These are phyloP conservation scores for Elsinoe necatrix DNA, from an alignment of 2,329 filamentous ascomycete genomes.

Conservation along the genomic window DNA sequence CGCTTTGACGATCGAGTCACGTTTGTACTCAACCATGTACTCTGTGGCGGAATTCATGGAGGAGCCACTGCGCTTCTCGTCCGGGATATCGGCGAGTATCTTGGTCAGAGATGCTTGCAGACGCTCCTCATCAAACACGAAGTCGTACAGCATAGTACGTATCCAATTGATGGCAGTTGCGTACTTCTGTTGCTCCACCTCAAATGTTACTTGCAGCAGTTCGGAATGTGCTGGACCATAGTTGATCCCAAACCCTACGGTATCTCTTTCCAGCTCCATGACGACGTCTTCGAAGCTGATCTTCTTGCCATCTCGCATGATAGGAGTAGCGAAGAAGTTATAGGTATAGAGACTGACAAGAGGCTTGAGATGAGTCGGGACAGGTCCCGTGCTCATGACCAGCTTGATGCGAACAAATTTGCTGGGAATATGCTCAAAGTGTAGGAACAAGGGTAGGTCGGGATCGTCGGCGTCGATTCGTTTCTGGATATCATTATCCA, in stretches of 20 bases:
- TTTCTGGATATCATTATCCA: conserved; percentile 62
- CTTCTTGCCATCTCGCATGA: conserved; percentile 64
- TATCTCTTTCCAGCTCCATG: conserved; percentile 82
- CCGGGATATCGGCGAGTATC: conserved; percentile 82
- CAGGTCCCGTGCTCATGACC: conserved; percentile 65
- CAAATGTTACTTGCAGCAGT: conserved; percentile 70
- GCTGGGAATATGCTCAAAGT: conserved; percentile 89
- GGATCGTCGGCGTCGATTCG: conserved; percentile 61
- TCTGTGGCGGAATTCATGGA: conserved; percentile 55
- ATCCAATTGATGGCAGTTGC: conserved; percentile 73
- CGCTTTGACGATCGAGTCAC: conserved; percentile 66
- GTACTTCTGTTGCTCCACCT: conserved; percentile 85
- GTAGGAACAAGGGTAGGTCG: conserved; percentile 74
- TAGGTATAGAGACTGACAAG: conserved; percentile 76
- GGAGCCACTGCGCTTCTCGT: conserved; percentile 78
- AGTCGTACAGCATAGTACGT: conserved; percentile 76
- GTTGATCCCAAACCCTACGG: conserved; percentile 70
- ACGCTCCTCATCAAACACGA: conserved; percentile 69
- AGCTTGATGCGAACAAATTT: conserved; percentile 84
- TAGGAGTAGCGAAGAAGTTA: conserved; percentile 90
- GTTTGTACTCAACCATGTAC: conserved; percentile 71
- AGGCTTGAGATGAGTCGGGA: conserved; percentile 77
- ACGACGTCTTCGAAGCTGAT: conserved; percentile 89
- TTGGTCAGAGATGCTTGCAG: conserved; percentile 61
- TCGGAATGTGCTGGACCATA: conserved; percentile 68